Evolutionary conservation across 2,329 filamentous ascomycete species (phyloP).

Genomic region (Diaporthe australafricana): DNA sequence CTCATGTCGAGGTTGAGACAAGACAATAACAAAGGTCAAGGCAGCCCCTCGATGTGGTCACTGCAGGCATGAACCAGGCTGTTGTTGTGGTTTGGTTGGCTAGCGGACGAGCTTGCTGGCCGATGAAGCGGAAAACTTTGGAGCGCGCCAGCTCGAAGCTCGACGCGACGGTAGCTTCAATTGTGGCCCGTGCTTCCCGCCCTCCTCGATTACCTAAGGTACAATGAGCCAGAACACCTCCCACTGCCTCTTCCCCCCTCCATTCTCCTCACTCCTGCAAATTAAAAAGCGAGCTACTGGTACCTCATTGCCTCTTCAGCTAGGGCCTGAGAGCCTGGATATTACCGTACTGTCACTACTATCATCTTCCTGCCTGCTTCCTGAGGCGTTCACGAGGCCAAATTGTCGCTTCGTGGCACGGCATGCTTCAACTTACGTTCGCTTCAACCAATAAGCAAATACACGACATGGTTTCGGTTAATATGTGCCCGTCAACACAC

Average conservation of each 20-base stretch:
- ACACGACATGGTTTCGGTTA: background rate
- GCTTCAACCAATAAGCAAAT: no score
- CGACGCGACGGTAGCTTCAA: constrained; percentile 21
- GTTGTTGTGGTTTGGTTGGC: constrained; percentile 6
- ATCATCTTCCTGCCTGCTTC: no score
- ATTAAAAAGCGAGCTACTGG: no score
- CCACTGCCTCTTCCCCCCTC: background rate
- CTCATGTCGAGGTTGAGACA: constrained; percentile 25
- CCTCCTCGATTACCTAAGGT: background rate
- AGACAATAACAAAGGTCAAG: constrained; percentile 10
- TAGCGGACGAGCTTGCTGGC: background rate
- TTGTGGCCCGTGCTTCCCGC: background rate
- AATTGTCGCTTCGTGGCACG: no score
- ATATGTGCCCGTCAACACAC: background rate
- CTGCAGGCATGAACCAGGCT: constrained; percentile 26
- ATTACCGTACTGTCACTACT: no score
- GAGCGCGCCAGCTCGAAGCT: constrained; percentile 23
- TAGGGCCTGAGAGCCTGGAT: no score
- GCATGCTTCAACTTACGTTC: no score
- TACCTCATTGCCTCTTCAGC: no score
- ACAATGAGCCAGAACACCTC: background rate
- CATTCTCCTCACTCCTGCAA: no score
- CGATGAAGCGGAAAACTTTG: constrained; percentile 28
- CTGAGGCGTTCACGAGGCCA: no score
- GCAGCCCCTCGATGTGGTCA: constrained; percentile 10